Evolutionary conservation across 257 asterid genomes (phyloP), one percentile per base, ranked within the genome.

Genomic region (Scutellaria galericulata): DNA sequence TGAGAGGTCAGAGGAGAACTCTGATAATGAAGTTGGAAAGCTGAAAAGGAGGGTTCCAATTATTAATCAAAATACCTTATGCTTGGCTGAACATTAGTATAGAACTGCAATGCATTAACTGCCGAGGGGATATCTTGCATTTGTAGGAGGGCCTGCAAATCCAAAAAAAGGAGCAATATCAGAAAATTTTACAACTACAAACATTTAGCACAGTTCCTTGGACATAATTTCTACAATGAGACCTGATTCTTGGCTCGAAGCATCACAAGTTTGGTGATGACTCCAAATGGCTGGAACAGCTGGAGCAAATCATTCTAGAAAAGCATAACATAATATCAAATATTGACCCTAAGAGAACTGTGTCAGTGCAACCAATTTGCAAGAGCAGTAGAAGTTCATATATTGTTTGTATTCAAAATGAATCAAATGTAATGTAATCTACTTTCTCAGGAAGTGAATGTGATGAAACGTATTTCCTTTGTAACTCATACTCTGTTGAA

Each of bases 241-340:
- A 95, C 99, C 97, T 95, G 99, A 80, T 92, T 95, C 83, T 95
- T 95, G 35, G 99, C 98, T 61, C 99, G 89, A 83, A 95, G 98
- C 97, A 95, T 89, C 81, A 95, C 98, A 77, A 92, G 98, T 75
- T 92, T 92, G 79, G 92, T 88, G 78, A 90, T 83, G 56, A 84
- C 93, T 35, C 99, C 99, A 80, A 91, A 95, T 74, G 99, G 98
- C 82, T 95, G 99, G 87, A 95, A 92, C 56, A 95, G 88, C 92
- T 87, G 99, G 78, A 95, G 93, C 87, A 92, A 86, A 76, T 95
- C 99, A 84, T 85, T 95, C 99, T 95, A 86, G 58, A 63, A 64
- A 75, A 66, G 51, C 50, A 67, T 11, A 80, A 61, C 47, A 66
- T 37, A 52, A 12, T 10, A 77, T 55, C 61, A 65, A 31, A 54